Percentiles rank a stretch among this genome's conserved stretches.
Conservation (phyloP, 306 rosid species). For the Purshia tridentata region DNA sequence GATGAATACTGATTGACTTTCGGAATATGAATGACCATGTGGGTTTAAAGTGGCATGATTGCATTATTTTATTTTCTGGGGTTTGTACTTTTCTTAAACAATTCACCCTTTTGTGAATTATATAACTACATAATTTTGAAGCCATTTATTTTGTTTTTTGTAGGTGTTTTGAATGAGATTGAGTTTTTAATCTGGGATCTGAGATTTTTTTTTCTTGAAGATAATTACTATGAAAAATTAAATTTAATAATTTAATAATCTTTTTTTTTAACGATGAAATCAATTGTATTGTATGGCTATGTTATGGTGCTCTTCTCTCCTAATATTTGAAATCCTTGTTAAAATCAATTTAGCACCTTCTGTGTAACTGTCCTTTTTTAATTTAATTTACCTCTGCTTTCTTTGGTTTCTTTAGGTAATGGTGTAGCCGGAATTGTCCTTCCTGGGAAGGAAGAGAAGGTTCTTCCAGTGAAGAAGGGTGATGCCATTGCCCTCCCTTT, state of each 20-base stretch:
- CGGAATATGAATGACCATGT: neutral
- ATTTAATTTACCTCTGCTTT: neutral
- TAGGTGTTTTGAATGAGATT: no score
- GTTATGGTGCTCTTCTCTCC: neutral
- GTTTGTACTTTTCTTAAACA: no score
- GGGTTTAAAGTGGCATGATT: no score
- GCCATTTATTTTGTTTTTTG: no score
- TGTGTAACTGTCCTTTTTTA: neutral
- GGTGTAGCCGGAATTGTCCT: slow-evolving; percentile 69
- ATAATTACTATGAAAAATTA: neutral
- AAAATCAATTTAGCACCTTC: neutral
- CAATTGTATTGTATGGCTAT: neutral
- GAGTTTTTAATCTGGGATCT: no score
- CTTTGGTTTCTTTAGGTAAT: slow-evolving; percentile 37
- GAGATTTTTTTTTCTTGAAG: no score
- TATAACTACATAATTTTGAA: no score
- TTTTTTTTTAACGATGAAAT: no score
- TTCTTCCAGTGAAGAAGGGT: slow-evolving; percentile 73
- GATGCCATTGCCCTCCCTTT: slow-evolving; percentile 83
- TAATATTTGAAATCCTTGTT: neutral
- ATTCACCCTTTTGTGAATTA: no score
- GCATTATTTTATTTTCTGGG: no score
- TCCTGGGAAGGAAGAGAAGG: slow-evolving; percentile 73
- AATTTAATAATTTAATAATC: neutral
- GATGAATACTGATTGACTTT: neutral